A percentile compares a stretch with the other conserved stretches of the same genome.
phyloP scores from a whole-genome alignment of 139 green algal species.

The Chlamydomonas schloesseri region DNA sequence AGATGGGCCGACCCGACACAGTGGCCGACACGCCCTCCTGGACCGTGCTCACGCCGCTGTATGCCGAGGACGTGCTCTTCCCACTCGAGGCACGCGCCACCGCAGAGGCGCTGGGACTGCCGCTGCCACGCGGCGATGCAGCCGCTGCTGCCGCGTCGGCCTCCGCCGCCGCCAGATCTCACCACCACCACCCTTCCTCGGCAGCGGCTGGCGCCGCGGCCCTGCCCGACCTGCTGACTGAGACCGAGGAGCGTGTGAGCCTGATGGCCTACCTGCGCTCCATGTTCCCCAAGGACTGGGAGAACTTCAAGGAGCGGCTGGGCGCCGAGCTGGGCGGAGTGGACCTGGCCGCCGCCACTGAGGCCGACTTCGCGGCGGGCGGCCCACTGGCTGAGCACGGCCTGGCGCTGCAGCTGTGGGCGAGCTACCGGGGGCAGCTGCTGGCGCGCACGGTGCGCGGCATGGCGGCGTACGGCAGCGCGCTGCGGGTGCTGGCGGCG shows the following conservation, averaged over 20 bases:
- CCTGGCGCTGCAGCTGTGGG: conserved; percentile 38
- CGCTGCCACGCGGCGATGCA: not conserved
- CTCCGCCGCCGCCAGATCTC: not conserved
- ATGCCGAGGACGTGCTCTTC: conserved; percentile 82
- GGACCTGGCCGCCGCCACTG: not conserved
- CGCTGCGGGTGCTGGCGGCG: conserved; percentile 57
- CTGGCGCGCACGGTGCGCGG: conserved; percentile 82
- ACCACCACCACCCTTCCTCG: no score
- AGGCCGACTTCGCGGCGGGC: conserved; percentile 16
- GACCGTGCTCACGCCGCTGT: conserved; percentile 75
- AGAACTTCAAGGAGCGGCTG: conserved; percentile 42
- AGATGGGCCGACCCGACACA: conserved; percentile 10
- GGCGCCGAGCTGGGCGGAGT: not conserved
- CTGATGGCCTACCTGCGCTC: conserved; percentile 55
- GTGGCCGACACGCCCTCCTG: conserved; percentile 39
- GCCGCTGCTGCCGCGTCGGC: no score
- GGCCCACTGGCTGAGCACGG: conserved; percentile 22
- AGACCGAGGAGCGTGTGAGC: conserved; percentile 51
- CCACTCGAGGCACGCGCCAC: conserved; percentile 58
- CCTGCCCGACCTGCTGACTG: conserved; percentile 52
- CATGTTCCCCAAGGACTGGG: conserved; percentile 42
- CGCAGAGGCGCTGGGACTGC: conserved; percentile 21
- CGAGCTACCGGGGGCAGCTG: conserved; percentile 80
- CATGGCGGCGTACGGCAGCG: conserved; percentile 79
- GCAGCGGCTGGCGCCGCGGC: no score